Conservation (phyloP, 2,329 filamentous ascomycete genomes). For the Clonostachys sp. region DNA sequence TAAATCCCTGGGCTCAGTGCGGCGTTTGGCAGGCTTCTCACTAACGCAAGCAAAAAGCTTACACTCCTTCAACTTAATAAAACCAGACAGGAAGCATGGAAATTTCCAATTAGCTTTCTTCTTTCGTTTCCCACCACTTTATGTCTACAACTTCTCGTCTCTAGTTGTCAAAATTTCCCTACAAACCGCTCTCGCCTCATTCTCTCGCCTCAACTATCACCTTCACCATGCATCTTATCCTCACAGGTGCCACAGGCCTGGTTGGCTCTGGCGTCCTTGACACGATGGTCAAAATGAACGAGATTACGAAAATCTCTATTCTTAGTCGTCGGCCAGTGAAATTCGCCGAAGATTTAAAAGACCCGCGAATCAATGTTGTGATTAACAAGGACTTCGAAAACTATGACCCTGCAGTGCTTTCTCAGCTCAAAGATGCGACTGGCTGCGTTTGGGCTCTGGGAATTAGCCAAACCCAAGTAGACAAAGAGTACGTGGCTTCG, state of each 20-base stretch:
- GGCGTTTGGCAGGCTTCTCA: too few relatives aligned
- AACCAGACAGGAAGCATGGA: too few relatives aligned
- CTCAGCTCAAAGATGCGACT: constrained; percentile 56
- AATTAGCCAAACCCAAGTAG: constrained; percentile 54
- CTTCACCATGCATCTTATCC: constrained; percentile 54
- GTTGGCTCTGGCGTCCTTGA: constrained; percentile 60
- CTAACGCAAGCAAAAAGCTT: too few relatives aligned
- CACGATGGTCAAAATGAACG: constrained; percentile 49
- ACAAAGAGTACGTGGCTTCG: constrained; percentile 36
- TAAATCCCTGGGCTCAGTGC: too few relatives aligned
- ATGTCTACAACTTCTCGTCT: too few relatives aligned
- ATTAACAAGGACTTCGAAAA: constrained; percentile 64
- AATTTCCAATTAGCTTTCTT: too few relatives aligned
- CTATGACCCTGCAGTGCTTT: constrained; percentile 55
- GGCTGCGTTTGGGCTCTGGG: constrained; percentile 74
- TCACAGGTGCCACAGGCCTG: constrained; percentile 65
- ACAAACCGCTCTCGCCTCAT: too few relatives aligned
- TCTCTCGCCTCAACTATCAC: too few relatives aligned
- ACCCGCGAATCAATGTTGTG: constrained; percentile 61
- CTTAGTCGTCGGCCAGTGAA: constrained; percentile 61
- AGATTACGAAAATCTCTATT: constrained; percentile 62
- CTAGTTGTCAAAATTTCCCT: too few relatives aligned
- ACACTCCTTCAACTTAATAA: too few relatives aligned
- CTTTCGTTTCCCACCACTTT: too few relatives aligned
- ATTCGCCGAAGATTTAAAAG: constrained; percentile 51